A percentile compares a stretch with the other conserved stretches of the same genome.
phyloP scores from a whole-genome alignment of 2,329 filamentous ascomycete species.

The Hymenotorrendiella dingleyae region DNA sequence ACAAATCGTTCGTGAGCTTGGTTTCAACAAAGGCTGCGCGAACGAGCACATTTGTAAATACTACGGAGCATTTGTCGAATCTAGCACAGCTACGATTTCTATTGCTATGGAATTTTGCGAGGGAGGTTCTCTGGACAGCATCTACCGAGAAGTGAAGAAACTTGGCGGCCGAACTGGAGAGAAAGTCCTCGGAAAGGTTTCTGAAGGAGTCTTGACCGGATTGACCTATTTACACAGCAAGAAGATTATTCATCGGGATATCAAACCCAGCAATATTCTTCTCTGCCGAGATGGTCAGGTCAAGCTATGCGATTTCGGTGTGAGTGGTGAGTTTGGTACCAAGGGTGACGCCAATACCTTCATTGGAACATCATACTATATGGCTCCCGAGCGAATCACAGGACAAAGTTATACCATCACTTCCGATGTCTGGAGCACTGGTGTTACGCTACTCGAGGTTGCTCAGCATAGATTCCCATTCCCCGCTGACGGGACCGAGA shows the following conservation, averaged over 20 bases:
- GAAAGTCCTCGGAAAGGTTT: slow-evolving; percentile 94
- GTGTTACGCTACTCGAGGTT: slow-evolving; percentile 97
- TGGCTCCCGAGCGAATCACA: slow-evolving; percentile 97
- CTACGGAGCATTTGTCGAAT: slow-evolving; percentile 94
- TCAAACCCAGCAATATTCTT: slow-evolving; percentile 96
- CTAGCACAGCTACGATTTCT: slow-evolving; percentile 91
- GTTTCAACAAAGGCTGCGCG: slow-evolving; percentile 96
- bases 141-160: slow-evolving; percentile 96
- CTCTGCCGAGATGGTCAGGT: slow-evolving; percentile 88
- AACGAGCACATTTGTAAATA: slow-evolving; percentile 96
- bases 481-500: slow-evolving; percentile 91
- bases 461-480: slow-evolving; percentile 98
- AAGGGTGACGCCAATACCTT: slow-evolving; percentile 99
- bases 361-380: slow-evolving; percentile 98
- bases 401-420: slow-evolving; percentile 98
- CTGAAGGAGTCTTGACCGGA: slow-evolving; percentile 88
- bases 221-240: slow-evolving; percentile 91
- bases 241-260: slow-evolving; percentile 97
- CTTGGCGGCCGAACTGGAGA: slow-evolving; percentile 91
- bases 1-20: slow-evolving; percentile 91
- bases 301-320: slow-evolving; percentile 97
- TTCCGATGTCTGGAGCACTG: slow-evolving; percentile 95
- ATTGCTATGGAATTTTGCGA: slow-evolving; percentile 99
- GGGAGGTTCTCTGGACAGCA: slow-evolving; percentile 89
- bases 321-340: slow-evolving; percentile 95